Percentiles rank a stretch among this genome's conserved stretches.
Conservation (phyloP, 1,284 basidiomycete genomes). For the Pyrrhoderma noxium region DNA sequence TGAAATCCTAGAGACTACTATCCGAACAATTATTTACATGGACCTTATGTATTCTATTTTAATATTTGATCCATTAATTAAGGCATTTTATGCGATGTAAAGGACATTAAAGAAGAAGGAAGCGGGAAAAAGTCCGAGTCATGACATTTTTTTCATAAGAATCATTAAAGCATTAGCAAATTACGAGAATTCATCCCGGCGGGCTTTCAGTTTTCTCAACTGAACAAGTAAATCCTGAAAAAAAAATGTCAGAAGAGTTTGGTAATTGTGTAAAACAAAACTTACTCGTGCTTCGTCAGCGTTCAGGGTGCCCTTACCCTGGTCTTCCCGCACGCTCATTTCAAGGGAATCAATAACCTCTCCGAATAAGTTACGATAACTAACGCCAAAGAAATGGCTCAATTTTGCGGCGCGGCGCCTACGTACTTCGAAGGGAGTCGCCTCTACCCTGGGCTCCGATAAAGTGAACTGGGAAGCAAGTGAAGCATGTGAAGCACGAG, state of each 20-base stretch:
- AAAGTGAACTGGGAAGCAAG: conserved; percentile 42
- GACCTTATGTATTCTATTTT: conserved; percentile 2
- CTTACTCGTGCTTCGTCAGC: conserved; percentile 64
- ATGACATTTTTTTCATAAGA: not conserved
- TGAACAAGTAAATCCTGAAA: conserved; percentile 8
- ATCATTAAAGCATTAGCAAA: not conserved
- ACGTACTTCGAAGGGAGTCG: conserved; percentile 57
- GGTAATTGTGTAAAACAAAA: conserved; percentile 14
- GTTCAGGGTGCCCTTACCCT: conserved; percentile 50
- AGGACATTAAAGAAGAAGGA: not conserved
- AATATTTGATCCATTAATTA: not conserved
- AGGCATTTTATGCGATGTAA: too few species aligned
- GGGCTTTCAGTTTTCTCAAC: conserved; percentile 14
- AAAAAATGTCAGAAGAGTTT: conserved; percentile 1
- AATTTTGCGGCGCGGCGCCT: conserved; percentile 70
- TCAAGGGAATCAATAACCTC: conserved; percentile 76
- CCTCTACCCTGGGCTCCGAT: conserved; percentile 36
- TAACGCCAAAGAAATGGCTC: conserved; percentile 75
- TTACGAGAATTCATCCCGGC: conserved; percentile 17
- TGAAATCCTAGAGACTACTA: conserved; percentile 26
- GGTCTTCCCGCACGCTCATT: conserved; percentile 62
- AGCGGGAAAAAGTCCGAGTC: not conserved
- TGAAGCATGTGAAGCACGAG: conserved; percentile 52
- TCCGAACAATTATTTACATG: conserved; percentile 7
- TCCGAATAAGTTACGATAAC: conserved; percentile 66